phyloP scores from a whole-genome alignment of 164 flowering plant species.

The Umbilicus rupestris region DNA sequence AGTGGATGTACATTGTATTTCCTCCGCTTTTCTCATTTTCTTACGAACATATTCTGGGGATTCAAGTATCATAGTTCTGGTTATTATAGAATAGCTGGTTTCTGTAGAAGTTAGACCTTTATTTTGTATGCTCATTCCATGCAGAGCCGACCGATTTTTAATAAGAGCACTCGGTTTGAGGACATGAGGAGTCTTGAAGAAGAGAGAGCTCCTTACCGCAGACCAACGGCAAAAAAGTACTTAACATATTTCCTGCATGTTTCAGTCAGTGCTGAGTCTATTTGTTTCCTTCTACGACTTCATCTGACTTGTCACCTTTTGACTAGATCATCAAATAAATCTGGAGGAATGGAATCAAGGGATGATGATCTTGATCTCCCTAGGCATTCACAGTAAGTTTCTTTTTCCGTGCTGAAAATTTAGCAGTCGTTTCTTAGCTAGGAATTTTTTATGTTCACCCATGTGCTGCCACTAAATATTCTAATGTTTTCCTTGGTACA shows the following conservation, averaged over 20 bases:
- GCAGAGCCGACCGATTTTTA: constrained; percentile 97
- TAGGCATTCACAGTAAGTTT: constrained; percentile 53
- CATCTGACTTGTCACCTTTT: background rate
- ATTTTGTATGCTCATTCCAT: constrained; percentile 2
- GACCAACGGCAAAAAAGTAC: constrained; percentile 68
- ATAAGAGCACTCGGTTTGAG: constrained; percentile 94
- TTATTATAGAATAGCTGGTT: background rate
- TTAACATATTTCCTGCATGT: background rate
- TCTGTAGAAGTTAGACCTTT: background rate
- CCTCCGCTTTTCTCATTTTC: background rate
- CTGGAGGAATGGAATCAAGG: constrained; percentile 55
- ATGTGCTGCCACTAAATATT: background rate
- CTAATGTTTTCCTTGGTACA: constrained; percentile 17
- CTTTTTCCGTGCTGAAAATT: background rate
- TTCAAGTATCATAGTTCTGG: background rate
- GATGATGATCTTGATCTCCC: constrained; percentile 86
- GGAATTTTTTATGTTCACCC: background rate
- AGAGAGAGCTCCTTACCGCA: constrained; percentile 49
- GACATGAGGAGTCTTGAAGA: constrained; percentile 79
- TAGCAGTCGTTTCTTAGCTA: background rate
- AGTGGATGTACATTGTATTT: background rate
- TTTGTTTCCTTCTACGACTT: background rate
- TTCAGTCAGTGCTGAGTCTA: background rate
- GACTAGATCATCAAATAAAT: constrained; percentile 43
- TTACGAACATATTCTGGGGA: background rate